Evolutionary conservation across 495 filamentous ascomycete species (phyloP).

Genomic region (Achaetomiella virescens): DNA sequence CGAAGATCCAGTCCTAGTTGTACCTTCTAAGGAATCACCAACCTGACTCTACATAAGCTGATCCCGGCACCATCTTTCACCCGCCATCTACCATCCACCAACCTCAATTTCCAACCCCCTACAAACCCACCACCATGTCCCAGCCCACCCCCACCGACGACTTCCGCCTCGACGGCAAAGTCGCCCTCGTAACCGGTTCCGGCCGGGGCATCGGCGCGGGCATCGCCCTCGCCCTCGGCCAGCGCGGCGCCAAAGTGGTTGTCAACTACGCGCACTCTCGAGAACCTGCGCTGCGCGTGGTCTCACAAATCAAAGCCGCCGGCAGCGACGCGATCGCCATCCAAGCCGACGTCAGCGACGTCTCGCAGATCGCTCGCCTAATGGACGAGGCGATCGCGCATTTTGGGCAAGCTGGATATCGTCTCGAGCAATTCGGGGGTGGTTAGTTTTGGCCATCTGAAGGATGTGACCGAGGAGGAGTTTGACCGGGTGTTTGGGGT

Average conservation of each 20-base stretch:
- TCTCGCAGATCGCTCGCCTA: constrained; percentile 45
- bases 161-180: constrained; percentile 40
- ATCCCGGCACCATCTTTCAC: too few relatives aligned
- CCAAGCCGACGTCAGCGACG: constrained; percentile 64
- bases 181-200: constrained; percentile 35
- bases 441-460: constrained; percentile 50
- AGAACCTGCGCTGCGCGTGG: constrained; percentile 51
- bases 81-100: too few relatives aligned
- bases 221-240: constrained; percentile 65
- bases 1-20: too few relatives aligned
- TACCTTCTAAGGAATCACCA: too few relatives aligned
- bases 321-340: constrained; percentile 56
- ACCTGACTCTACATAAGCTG: too few relatives aligned
- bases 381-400: constrained; percentile 50
- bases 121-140: too few relatives aligned
- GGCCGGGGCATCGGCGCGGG: constrained; percentile 64
- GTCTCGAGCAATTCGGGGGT: constrained; percentile 60
- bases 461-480: constrained; percentile 61
- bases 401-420: constrained; percentile 58
- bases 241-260: constrained; percentile 58
- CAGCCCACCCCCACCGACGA: too few relatives aligned
- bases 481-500: constrained; percentile 69
- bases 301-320: constrained; percentile 46
- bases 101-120: too few relatives aligned
- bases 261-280: constrained; percentile 65